phyloP scores from a whole-genome alignment of 176 grass and related monocot species.

The Musa schizocarpa region DNA sequence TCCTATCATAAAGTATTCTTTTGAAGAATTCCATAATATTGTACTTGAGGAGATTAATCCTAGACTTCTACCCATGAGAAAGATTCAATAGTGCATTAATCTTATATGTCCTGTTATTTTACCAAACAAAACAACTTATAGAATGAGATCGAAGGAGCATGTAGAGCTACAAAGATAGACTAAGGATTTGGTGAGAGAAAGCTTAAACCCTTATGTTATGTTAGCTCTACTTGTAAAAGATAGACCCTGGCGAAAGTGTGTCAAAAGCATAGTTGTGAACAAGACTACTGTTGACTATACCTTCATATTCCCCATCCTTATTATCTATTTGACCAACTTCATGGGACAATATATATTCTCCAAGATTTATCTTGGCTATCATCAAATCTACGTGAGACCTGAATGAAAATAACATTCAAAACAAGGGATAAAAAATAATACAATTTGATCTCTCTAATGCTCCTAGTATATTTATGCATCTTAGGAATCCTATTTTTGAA shows the following conservation, averaged over 20 bases:
- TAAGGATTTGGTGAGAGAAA: neutral
- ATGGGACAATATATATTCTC: neutral
- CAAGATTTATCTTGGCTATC: neutral
- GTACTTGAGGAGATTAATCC: neutral
- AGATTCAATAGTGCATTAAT: neutral
- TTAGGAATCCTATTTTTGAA: neutral
- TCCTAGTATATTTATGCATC: neutral
- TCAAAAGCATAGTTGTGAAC: neutral
- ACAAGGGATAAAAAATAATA: neutral
- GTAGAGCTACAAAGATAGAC: neutral
- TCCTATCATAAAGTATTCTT: neutral
- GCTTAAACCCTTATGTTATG: neutral
- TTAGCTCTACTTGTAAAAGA: neutral
- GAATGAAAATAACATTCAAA: neutral
- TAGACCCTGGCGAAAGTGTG: neutral
- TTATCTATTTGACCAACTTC: neutral
- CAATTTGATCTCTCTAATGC: neutral
- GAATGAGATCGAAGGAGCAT: neutral
- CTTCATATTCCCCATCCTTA: neutral
- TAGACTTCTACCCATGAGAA: neutral
- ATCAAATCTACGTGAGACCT: neutral
- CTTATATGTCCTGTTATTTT: neutral
- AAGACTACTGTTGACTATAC: neutral
- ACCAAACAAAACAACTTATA: neutral
- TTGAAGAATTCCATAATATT: neutral